Evolutionary conservation across 2,329 filamentous ascomycete genomes (phyloP), one percentile per base, ranked within the genome.

Genomic region (Cladosporium sp.): DNA sequence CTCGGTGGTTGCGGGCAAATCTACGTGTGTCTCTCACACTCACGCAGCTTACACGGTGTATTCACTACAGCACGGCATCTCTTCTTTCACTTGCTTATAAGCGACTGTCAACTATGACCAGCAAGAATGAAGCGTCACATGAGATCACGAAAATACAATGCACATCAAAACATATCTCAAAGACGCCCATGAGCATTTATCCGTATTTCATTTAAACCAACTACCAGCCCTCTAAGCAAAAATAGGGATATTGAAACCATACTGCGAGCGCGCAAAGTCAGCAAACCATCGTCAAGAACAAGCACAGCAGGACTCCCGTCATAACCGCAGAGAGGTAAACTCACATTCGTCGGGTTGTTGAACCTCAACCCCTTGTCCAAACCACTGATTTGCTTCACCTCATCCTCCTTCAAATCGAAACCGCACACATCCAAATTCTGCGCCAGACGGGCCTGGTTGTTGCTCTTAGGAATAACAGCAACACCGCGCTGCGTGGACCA

Each of bases 401-500:
- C 89, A 36, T 75, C 73, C 62, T 83, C 68, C 19, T 77, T 75
- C 29, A 91, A 71, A 61, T 89, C 78, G 65, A 88, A 91, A 56
- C 71, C 73, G 57, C 74, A 80, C 55, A 83, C 80, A 58, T 84
- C 79, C 57, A 91, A 71, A 72, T 89, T 89, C 73, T 85, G 75
- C 53, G 73, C 67, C 67, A 89, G 77, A 58, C 73, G 56, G 57
- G 64, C 58, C 69, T 78, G 70, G 69, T 76, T 76, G 66, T 80
- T 85, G 57, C 80, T 85, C 80, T 92, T 92, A 60, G 88, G 88
- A 61, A 93, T 93, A 61, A 93, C 86, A 42, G 88, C 86, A 51
- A 93, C 75, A 27, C 83, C 83, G 43, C 86, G 80, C 77, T 95
- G 89, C 13, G 89, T 95, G 19, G 89, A 83, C 90, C 90, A 96